Evolutionary conservation across 805 yeast species (phyloP).

Genomic region (Pichia cephalocereana): DNA sequence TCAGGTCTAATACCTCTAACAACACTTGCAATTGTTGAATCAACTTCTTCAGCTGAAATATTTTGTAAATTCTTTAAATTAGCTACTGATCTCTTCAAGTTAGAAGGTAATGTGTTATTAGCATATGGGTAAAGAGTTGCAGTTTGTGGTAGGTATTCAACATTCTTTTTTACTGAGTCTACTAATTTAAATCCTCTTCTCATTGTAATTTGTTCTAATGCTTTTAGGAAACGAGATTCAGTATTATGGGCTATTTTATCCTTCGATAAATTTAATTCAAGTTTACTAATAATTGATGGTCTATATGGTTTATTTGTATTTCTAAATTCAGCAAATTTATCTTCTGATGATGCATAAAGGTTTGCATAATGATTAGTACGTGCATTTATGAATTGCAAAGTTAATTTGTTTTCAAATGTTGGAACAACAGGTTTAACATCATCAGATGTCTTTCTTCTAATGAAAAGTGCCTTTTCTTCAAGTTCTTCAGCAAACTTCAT

Average conservation of each 20-base stretch:
- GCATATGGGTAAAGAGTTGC: slow-evolving; percentile 18
- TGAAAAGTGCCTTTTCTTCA: slow-evolving; percentile 7
- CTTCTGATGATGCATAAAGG: neutral
- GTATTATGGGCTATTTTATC: slow-evolving; percentile 20
- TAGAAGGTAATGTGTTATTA: slow-evolving; percentile 16
- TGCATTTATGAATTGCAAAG: slow-evolving; percentile 4
- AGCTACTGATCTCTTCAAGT: slow-evolving; percentile 11
- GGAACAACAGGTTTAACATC: neutral
- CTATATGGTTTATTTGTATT: neutral
- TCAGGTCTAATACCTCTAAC: slow-evolving; percentile 23
- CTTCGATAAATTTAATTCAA: slow-evolving; percentile 19
- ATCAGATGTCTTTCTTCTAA: slow-evolving; percentile 8
- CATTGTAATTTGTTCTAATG: slow-evolving; percentile 17
- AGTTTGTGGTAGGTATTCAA: slow-evolving; percentile 13
- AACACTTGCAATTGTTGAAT: slow-evolving; percentile 16
- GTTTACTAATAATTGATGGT: slow-evolving; percentile 1
- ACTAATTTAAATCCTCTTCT: slow-evolving; percentile 18
- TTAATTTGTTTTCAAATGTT: neutral
- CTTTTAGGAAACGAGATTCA: slow-evolving; percentile 22
- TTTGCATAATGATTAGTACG: slow-evolving; percentile 4
- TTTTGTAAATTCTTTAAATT: slow-evolving; percentile 8
- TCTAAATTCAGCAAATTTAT: slow-evolving; percentile 1
- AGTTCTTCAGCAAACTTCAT: slow-evolving; percentile 7
- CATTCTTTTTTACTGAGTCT: slow-evolving; percentile 8
- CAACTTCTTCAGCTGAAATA: slow-evolving; percentile 15